phyloP scores from a whole-genome alignment of 2,329 filamentous ascomycete species.

The Fusarium sacchari region DNA sequence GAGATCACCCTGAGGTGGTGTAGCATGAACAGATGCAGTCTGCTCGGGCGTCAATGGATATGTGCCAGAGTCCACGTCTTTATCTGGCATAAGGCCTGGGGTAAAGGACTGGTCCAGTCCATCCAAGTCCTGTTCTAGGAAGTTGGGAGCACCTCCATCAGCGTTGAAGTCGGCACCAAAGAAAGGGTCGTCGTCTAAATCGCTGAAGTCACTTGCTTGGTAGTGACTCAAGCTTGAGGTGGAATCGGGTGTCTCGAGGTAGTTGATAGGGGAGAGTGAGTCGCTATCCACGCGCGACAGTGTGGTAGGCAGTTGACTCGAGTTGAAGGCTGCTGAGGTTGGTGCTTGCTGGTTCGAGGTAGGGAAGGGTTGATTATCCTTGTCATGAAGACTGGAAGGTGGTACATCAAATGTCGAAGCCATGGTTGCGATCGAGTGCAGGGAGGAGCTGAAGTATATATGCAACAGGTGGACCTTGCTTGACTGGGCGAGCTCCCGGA shows the following conservation, averaged over 20 bases:
- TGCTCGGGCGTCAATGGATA: constrained; percentile 64
- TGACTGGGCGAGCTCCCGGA: constrained; percentile 40
- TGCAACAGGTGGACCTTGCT: constrained; percentile 43
- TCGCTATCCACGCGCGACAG: constrained; percentile 53
- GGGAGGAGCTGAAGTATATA: constrained; percentile 49
- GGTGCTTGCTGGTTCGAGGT: constrained; percentile 40
- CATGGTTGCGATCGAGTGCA: constrained; percentile 49
- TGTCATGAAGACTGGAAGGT: constrained; percentile 53
- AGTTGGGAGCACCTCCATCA: constrained; percentile 56
- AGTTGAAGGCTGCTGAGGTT: constrained; percentile 49
- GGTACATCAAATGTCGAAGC: constrained; percentile 56
- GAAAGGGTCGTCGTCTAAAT: constrained; percentile 60
- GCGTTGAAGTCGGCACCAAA: constrained; percentile 60
- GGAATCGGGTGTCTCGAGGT: constrained; percentile 61
- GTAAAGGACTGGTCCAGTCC: constrained; percentile 36
- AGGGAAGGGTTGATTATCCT: constrained; percentile 41
- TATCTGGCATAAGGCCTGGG: constrained; percentile 25
- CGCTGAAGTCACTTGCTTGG: constrained; percentile 61
- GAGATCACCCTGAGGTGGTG: constrained; percentile 53
- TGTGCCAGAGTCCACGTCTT: constrained; percentile 41
- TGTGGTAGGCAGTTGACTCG: constrained; percentile 55
- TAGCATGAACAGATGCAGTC: constrained; percentile 60
- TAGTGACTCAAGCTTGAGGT: constrained; percentile 59
- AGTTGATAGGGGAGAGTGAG: constrained; percentile 46
- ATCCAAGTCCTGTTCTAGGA: constrained; percentile 52